These are phyloP conservation scores for Starmerella stellata DNA, from an alignment of 805 yeast species.

Conservation along the genomic window DNA sequence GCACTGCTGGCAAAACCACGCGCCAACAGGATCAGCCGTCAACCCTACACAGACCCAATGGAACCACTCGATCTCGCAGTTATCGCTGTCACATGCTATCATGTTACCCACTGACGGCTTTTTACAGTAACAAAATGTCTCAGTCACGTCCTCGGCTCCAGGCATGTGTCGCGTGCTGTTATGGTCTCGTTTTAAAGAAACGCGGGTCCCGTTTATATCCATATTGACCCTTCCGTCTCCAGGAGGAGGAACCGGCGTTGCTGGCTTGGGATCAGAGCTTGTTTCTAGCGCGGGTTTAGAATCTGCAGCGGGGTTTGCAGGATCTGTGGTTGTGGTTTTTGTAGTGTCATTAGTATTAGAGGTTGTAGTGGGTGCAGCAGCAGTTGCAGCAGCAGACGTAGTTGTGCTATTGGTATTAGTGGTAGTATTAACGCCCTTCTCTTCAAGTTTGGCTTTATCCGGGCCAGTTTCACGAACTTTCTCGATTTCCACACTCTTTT, in stretches of 20 bases:
- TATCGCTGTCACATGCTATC: conserved; percentile 89
- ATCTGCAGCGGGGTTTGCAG: background rate
- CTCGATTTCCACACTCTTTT: background rate
- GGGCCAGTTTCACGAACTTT: background rate
- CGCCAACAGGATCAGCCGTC: conserved; percentile 72
- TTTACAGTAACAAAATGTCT: conserved; percentile 73
- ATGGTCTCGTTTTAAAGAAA: conserved; percentile 10
- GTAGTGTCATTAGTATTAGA: too few relatives aligned
- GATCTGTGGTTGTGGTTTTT: background rate
- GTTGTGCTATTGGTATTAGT: background rate
- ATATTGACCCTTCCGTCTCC: conserved; percentile 5
- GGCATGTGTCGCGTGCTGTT: conserved; percentile 9
- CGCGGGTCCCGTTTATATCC: conserved; percentile 9
- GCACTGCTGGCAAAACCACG: conserved; percentile 91
- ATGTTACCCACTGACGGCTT: conserved; percentile 87
- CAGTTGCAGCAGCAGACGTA: background rate
- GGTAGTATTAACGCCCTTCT: background rate
- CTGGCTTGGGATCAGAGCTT: too few relatives aligned
- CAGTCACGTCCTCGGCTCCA: conserved; percentile 33
- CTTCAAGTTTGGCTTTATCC: background rate
- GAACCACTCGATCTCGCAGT: conserved; percentile 86
- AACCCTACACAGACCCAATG: conserved; percentile 91
- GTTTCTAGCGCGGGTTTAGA: background rate
- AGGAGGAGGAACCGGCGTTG: background rate
- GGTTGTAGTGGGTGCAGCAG: background rate